Conservation (phyloP, 208 protist genomes). For the Acanthamoeba triangularis region DNA sequence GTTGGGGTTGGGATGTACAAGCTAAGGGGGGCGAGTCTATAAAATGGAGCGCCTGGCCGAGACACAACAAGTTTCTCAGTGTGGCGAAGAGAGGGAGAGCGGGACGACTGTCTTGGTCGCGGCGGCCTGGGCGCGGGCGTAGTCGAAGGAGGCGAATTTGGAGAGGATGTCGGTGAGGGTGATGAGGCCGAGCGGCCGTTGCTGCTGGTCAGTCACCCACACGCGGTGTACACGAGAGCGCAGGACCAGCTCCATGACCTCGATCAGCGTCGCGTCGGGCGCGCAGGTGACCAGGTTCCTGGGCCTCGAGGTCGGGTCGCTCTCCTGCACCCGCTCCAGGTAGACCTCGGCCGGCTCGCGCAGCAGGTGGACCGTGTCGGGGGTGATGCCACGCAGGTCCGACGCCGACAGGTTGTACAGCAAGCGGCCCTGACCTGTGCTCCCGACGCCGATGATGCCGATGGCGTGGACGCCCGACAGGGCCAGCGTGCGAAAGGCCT, state of each 20-base stretch:
- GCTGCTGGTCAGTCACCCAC: slow-evolving; percentile 37
- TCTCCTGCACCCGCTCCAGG: slow-evolving; percentile 2
- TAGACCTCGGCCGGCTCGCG: slow-evolving; percentile 39
- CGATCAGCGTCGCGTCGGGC: not conserved
- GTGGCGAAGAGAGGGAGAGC: slow-evolving; percentile 16
- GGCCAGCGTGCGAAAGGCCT: slow-evolving; percentile 36
- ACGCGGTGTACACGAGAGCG: slow-evolving; percentile 30
- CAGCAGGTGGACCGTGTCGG: slow-evolving; percentile 45
- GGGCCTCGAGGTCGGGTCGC: not conserved
- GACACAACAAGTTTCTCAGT: not conserved
- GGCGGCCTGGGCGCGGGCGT: slow-evolving; percentile 12
- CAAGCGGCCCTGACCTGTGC: not conserved
- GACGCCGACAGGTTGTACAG: slow-evolving; percentile 59
- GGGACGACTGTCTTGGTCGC: slow-evolving; percentile 16
- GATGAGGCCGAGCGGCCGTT: slow-evolving; percentile 30
- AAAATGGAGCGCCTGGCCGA: no score
- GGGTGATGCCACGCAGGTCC: slow-evolving; percentile 20
- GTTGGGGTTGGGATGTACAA: no score
- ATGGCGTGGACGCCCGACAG: slow-evolving; percentile 55
- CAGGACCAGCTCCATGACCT: slow-evolving; percentile 59
- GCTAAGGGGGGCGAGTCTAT: no score
- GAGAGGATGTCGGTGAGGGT: slow-evolving; percentile 64
- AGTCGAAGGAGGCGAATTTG: slow-evolving; percentile 52
- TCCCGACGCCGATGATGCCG: not conserved
- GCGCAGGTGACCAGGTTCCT: slow-evolving; percentile 12